Evolutionary conservation across 345 rosid genomes (phyloP).

Genomic region (Anastatica hierochuntica): DNA sequence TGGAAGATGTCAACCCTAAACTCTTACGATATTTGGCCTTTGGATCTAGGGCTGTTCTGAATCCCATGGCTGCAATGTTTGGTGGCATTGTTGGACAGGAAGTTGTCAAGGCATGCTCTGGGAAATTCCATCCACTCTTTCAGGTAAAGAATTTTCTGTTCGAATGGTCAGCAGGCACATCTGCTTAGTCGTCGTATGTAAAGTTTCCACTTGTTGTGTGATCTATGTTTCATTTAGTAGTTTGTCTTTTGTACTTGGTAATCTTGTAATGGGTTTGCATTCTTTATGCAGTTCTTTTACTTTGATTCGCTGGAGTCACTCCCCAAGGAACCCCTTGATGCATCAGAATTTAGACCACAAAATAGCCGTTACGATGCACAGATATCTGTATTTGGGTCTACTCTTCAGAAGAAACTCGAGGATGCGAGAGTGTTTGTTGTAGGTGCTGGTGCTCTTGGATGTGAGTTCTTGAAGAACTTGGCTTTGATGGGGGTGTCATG

Average conservation of each 20-base stretch:
- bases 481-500: conserved; percentile 81
- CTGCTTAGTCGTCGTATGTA: not conserved
- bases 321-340: conserved; percentile 52
- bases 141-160: conserved; percentile 39
- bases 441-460: conserved; percentile 89
- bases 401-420: conserved; percentile 68
- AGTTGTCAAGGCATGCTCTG: conserved; percentile 89
- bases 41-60: conserved; percentile 84
- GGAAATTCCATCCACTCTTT: conserved; percentile 83
- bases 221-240: not conserved
- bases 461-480: conserved; percentile 79
- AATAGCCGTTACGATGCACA: conserved; percentile 82
- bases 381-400: conserved; percentile 79
- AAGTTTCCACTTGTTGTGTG: not conserved
- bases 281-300: conserved; percentile 61
- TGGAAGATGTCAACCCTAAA: conserved; percentile 55
- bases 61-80: conserved; percentile 95
- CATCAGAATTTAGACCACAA: conserved; percentile 49
- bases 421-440: conserved; percentile 65
- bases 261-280: conserved; percentile 1
- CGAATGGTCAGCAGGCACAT: not conserved
- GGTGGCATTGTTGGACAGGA: conserved; percentile 94
- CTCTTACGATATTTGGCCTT: conserved; percentile 62
- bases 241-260: conserved; percentile 2
- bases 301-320: conserved; percentile 83